Base-by-base conservation (phyloP, 495 filamentous ascomycete species). In the Neurospora sp. region DNA sequence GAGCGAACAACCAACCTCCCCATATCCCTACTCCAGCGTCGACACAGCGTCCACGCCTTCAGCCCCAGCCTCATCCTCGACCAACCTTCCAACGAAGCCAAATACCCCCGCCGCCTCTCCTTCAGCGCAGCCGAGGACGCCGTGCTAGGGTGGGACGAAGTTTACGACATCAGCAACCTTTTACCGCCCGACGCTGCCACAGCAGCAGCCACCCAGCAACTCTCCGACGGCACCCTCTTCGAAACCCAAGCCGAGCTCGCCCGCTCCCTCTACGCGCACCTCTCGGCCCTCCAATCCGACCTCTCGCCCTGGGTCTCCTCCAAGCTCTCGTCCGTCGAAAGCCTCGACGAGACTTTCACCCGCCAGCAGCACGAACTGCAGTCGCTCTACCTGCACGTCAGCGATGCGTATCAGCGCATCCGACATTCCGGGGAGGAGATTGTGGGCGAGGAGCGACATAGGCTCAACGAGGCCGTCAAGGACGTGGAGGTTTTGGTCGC, bases 111-210 rank as follows among this genome's bases (percentile, higher is more conserved):
- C 6, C 92, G 94, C 70, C 84, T 98, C 73, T 97, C 93, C 5
- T 98, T 98, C 79, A 92, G 91, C 75, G 86, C 89, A 54, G 94
- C 94, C n/a, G 93, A 96, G 80, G 93, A 97, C 73, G 94, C 91
- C 39, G 81, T 97, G 4, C 85, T 97, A n/a, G 82, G 79, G 31
- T 96, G 93, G 92, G 81, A 87, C n/a, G 84, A 86, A 48, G 74
- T 87, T 11, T 77, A 82, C 27, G 78, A 76, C 54, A 74, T 85
- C 10, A 74, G 74, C 10, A 44, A 48, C 18, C 69, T 70, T n/a
- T 42, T 74, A 9, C 27, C 79, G 69, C 74, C 87, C 1, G 86
- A 87, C 1, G 82, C 86, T 10, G 84, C 18, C 3, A 18, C 20
- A 54, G 14, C 46, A 54, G 23, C 46, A 54, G 20, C 4, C n/a